These are phyloP conservation scores for Candida schatavii DNA, from an alignment of 805 yeast species.

Conservation along the genomic window DNA sequence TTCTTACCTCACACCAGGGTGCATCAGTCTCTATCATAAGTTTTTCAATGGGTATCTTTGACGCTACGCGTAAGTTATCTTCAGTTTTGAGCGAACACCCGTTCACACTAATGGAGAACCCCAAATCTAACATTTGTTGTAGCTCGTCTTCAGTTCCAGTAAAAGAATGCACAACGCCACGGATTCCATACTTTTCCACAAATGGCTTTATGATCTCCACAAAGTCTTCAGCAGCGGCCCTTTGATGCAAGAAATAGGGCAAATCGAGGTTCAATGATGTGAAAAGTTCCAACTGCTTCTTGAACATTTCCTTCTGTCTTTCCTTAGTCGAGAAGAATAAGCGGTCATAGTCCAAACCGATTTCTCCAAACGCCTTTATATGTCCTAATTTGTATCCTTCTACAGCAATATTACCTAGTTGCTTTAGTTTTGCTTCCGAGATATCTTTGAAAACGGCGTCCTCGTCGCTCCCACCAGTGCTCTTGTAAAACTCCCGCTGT, in stretches of 20 bases:
- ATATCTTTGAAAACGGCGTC: not conserved
- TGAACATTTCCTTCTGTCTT: constrained; percentile 66
- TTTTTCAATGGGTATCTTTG: constrained; percentile 63
- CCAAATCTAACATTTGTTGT: constrained; percentile 50
- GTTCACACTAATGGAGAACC: constrained; percentile 76
- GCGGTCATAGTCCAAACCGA: constrained; percentile 93
- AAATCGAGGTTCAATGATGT: constrained; percentile 43
- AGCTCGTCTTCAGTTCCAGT: constrained; percentile 78
- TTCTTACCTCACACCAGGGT: constrained; percentile 96
- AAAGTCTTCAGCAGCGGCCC: constrained; percentile 83
- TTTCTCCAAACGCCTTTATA: constrained; percentile 88
- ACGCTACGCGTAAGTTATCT: constrained; percentile 67
- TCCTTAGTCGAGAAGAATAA: constrained; percentile 69
- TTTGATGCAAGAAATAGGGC: constrained; percentile 88
- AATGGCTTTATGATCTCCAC: constrained; percentile 61
- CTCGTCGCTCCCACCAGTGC: not conserved
- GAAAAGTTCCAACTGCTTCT: constrained; percentile 67
- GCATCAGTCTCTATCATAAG: constrained; percentile 92
- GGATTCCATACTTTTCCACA: constrained; percentile 39
- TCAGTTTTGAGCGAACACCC: constrained; percentile 88
- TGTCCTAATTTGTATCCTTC: constrained; percentile 47
- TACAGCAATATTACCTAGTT: constrained; percentile 48
- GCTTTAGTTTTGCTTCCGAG: constrained; percentile 37
- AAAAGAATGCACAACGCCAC: constrained; percentile 92
- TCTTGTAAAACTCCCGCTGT: constrained; percentile 34